Evolutionary conservation across 306 rosid genomes (phyloP), one percentile per base, ranked within the genome.

Genomic region (Neltuma alba): DNA sequence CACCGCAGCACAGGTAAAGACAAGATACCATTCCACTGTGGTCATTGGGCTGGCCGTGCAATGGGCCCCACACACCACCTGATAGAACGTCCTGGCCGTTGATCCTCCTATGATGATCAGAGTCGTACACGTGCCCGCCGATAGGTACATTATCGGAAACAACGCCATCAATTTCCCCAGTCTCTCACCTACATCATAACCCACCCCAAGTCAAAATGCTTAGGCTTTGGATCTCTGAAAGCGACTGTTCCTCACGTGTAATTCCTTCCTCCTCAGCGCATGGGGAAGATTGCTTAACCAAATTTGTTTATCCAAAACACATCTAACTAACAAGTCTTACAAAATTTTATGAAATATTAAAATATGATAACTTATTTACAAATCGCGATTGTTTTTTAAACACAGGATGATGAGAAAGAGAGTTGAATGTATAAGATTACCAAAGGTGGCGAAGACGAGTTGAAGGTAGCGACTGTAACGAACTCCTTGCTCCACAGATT

Each of bases 1-100:
- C 54, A 68, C 73, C 0, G 73, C 73, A 0, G 21, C 73, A 25
- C 73, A 68, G 0, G 73, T 68, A 2, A 68, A 68, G 1, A 68
- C 73, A 2, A 68, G 73, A 16, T 68, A 68, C 73, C 73, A 68
- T 68, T 68, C 73, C 73, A 68, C 73, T 0, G 73, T 68, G n/a
- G 54, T 68, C 21, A 68, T 4, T 1, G 73, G 73, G 0, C 6
- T 23, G 15, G 73, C n/a, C 16, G 52, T 13, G 11, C 73, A 68
- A 0, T 16, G 1, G 73, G 34, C 34, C 36, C 73, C 73, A 25
- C 73, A 68, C 25, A 68, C 7, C 54, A 68, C 73, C n/a, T 68
- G 54, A 14, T 41, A 68, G 73, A 68, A 68, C 1, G 73, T 68
- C 36, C 73, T 68, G 34, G 73, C 73, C 34, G 73, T 68, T 14